phyloP scores from a whole-genome alignment of 2,329 filamentous ascomycete species.

The Didymella glomerata region DNA sequence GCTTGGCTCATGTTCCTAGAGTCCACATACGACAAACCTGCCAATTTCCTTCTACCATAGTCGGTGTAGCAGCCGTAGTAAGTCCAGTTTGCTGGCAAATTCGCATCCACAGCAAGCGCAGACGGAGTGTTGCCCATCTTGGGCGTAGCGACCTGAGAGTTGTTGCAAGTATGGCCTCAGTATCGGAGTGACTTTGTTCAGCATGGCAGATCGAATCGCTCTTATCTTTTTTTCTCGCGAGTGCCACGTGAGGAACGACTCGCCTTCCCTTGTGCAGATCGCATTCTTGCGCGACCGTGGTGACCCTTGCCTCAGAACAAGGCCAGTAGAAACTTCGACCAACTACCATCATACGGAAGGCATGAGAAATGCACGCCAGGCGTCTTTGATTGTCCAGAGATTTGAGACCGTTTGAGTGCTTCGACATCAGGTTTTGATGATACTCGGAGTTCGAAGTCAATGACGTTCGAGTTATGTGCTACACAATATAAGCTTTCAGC shows the following conservation, averaged over 20 bases:
- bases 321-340: conserved; percentile 5
- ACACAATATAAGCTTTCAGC: not conserved
- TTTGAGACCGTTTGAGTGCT: not conserved
- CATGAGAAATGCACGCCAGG: not conserved
- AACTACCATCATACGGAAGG: not conserved
- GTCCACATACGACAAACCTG: conserved; percentile 1
- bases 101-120: not conserved
- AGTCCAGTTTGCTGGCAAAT: conserved; percentile 7
- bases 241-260: not conserved
- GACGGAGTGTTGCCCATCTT: conserved; percentile 7
- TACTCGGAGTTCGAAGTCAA: not conserved
- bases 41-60: conserved; percentile 10
- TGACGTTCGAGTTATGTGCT: conserved; percentile 1
- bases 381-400: not conserved
- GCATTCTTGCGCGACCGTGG: conserved; percentile 18
- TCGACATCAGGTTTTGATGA: not conserved
- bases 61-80: conserved; percentile 17
- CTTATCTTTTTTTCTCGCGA: not conserved
- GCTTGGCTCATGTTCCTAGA: conserved; percentile 21
- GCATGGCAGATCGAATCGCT: not conserved
- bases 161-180: not conserved
- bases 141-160: not conserved
- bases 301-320: conserved; percentile 16
- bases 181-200: not conserved
- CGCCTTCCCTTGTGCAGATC: conserved; percentile 11